Evolutionary conservation across 768 basidiomycete species (phyloP), one percentile per base, ranked within the genome.

Genomic region (Tricholoma flavovirens): DNA sequence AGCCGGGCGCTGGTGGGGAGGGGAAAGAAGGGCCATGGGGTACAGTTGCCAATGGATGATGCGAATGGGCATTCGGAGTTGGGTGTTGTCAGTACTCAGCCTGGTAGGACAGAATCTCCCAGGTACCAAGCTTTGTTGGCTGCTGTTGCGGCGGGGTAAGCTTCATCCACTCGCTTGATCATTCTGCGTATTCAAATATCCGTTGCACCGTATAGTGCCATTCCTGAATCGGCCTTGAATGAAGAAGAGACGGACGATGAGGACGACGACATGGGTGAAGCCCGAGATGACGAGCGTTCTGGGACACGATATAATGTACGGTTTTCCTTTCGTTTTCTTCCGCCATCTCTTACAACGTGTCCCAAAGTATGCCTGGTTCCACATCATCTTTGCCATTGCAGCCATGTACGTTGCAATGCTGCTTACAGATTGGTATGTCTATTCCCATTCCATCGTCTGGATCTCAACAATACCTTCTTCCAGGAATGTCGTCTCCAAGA

Each of bases 381-480:
- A 99, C 67, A 73, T 98, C 69, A 98, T 99, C 65, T 99, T 98
- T 67, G 84, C 89, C 45, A 88, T 98, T 62, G 97, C 86, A 26
- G 79, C 93, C 12, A 98, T 98, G 97, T 99, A 99, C 71, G 93
- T 98, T 22, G 93, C 91, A 5, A 95, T 97, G 83, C 77, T 99
- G 12, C 72, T 99, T 53, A 99, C 96, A 1, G 96, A 99, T 72
- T 98, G 97, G 96, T 95, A 69, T 56, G 90, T 76, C 35, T 5
- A 51, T 30, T 36, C 15, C 35, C 35, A 36, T 4, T 36, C 12
- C 8, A 58, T 22, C 7, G 24, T 26, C 24, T 26, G 24, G n/a
- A 26, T 26, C 24, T 26, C 24, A 55, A 43, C 29, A 38, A 15
- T 24, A 11, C 10, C 7, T 26, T 24, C 15, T 17, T 36, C 7